These are phyloP conservation scores for Darksidea phi DNA, from an alignment of 495 filamentous ascomycete genomes.

Conservation along the genomic window DNA sequence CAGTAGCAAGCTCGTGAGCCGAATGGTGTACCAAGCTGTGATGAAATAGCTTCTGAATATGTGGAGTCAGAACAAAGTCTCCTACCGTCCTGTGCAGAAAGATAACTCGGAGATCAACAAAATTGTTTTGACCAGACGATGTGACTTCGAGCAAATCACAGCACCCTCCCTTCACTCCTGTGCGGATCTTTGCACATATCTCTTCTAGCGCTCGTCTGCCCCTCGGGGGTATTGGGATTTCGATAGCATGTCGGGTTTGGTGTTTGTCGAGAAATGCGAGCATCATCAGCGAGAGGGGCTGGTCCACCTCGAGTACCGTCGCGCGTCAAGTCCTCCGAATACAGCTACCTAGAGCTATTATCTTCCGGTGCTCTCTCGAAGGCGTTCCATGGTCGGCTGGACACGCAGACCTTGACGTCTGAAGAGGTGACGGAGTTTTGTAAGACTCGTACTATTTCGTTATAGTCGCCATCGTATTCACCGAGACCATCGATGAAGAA, in stretches of 20 bases:
- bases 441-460: conserved; percentile 34
- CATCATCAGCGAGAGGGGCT: background rate
- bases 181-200: background rate
- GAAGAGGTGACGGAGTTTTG: conserved; percentile 9
- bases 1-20: too few species aligned
- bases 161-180: background rate
- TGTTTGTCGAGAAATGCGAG: background rate
- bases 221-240: background rate
- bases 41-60: too few species aligned
- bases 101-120: background rate
- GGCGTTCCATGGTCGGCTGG: conserved; percentile 51
- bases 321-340: conserved; percentile 13
- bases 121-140: background rate
- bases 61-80: conserved; percentile 7
- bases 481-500: conserved; percentile 55
- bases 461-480: conserved; percentile 44
- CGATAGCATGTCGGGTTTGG: background rate
- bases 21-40: too few species aligned
- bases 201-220: background rate
- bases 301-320: background rate
- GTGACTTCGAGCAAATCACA: background rate
- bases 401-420: conserved; percentile 51
- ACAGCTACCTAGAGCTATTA: background rate
- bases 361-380: conserved; percentile 47
- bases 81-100: conserved; percentile 13